Evolutionary conservation across 1,284 basidiomycete genomes (phyloP), one percentile per base, ranked within the genome.

Genomic region (Golubevia sp.): DNA sequence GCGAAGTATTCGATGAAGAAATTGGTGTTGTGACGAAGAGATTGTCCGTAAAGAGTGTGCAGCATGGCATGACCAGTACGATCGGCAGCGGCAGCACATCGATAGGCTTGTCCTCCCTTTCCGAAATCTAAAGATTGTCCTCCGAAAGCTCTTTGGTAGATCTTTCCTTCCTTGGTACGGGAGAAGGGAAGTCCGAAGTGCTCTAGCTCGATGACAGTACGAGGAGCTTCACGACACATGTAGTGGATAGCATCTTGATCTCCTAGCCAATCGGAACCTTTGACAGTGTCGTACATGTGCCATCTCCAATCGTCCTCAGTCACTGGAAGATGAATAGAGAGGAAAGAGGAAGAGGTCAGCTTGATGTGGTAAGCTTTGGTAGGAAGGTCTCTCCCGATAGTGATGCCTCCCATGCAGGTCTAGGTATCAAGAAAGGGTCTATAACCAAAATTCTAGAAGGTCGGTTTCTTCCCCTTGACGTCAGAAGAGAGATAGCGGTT

Each of bases 1-100:
- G 96, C 97, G 85, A 99, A 99, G 87, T 95, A 99, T 86, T 99
- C 97, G 86, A 99, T 98, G 88, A 99, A 99, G 87, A 97, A 99
- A 86, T 98, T 97, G 84, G 97, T 99, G 88, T 99, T 92, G 88
- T 99, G 97, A 70, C 94, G 91, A 69, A 99, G 90, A 67, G 97
- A 99, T 88, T 99, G 97, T 77, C 97, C 97, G 84, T 97, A 97
- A 64, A 99, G 92, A 18, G 95, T 97, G 88, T 99, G 97, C 61
- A 99, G 90, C 83, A 99, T 90, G 51, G 97, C 97, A 84, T 99
- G 97, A 24, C 97, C 97, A 18, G 97, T 99, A 86, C 97, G 93
- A 85, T 99, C 97, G 67, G 97, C 97, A 6, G 97, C 97, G 66
- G 96, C 95, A 67, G 96, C 96, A 85, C 96, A 99, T 71, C 97